Evolutionary conservation across 2,329 filamentous ascomycete species (phyloP).

Genomic region (Cordyceps fumosorosea): DNA sequence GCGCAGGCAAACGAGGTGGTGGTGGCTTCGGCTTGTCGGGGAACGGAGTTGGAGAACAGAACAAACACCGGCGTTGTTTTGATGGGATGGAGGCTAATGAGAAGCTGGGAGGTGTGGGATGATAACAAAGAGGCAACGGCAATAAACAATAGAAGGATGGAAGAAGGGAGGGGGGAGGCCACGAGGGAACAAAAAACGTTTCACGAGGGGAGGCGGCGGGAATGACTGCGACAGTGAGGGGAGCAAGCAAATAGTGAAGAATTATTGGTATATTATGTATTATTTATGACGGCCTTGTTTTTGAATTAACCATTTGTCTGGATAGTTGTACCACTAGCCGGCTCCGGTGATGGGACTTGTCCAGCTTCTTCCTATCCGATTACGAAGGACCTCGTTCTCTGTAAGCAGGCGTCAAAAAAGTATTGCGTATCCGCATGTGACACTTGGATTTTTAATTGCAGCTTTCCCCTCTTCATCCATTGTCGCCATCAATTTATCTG

Average conservation of each 20-base stretch:
- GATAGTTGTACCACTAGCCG: too few relatives aligned
- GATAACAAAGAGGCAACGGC: background rate
- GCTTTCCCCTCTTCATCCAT: background rate
- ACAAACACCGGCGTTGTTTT: background rate
- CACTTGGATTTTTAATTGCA: background rate
- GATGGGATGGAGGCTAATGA: background rate
- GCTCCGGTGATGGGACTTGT: too few relatives aligned
- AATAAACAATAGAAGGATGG: background rate
- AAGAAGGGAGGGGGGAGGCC: background rate
- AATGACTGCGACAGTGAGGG: background rate
- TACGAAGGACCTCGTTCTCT: too few relatives aligned
- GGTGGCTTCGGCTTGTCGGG: constrained; percentile 1
- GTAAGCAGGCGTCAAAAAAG: background rate
- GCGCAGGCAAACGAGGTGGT: background rate
- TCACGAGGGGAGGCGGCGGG: constrained; percentile 2
- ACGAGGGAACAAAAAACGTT: background rate
- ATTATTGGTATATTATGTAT: too few relatives aligned
- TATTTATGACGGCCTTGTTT: too few relatives aligned
- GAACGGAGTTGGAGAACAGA: background rate
- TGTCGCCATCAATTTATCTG: background rate
- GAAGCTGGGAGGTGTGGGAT: background rate
- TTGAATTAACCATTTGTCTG: too few relatives aligned
- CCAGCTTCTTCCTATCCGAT: too few relatives aligned
- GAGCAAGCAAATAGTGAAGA: too few relatives aligned
- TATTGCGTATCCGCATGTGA: background rate